Evolutionary conservation across 306 rosid species (phyloP).

Genomic region (Aeschynomene evenia): DNA sequence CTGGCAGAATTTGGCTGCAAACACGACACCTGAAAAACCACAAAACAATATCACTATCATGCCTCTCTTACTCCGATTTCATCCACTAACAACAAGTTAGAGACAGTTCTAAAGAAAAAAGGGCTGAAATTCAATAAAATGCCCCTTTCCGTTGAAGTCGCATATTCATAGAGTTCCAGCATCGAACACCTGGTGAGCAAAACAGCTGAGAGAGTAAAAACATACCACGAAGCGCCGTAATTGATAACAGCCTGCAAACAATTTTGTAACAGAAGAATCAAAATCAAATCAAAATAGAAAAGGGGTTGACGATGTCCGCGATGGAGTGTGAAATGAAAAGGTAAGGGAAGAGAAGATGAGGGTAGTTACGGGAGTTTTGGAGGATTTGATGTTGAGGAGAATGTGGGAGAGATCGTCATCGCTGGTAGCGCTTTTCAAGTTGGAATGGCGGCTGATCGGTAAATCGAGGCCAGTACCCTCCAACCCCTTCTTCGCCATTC

Average conservation of each 20-base stretch:
- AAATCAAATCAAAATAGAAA: background rate
- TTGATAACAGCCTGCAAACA: constrained; percentile 81
- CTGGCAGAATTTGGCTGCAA: constrained; percentile 77
- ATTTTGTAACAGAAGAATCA: constrained; percentile 1
- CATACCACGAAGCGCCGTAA: constrained; percentile 90
- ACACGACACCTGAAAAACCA: constrained; percentile 69
- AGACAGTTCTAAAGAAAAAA: background rate
- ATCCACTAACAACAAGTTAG: background rate
- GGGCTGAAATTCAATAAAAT: too few species aligned
- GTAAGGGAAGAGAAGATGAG: background rate
- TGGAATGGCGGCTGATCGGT: constrained; percentile 49
- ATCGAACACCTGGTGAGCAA: constrained; percentile 38
- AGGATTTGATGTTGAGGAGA: constrained; percentile 68
- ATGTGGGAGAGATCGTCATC: constrained; percentile 53
- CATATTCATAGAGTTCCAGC: constrained; percentile 21
- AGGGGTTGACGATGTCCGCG: too few species aligned
- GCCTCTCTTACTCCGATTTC: background rate
- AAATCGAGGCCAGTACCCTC: constrained; percentile 43
- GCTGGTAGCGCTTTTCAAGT: constrained; percentile 61
- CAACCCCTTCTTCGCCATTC: constrained; percentile 42
- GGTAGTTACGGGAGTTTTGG: constrained; percentile 63
- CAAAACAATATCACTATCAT: background rate
- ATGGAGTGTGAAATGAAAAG: background rate
- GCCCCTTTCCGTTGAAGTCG: background rate
- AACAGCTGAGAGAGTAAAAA: background rate